These are phyloP conservation scores for Trifolium fragiferum DNA, from an alignment of 306 rosid species.

Conservation along the genomic window DNA sequence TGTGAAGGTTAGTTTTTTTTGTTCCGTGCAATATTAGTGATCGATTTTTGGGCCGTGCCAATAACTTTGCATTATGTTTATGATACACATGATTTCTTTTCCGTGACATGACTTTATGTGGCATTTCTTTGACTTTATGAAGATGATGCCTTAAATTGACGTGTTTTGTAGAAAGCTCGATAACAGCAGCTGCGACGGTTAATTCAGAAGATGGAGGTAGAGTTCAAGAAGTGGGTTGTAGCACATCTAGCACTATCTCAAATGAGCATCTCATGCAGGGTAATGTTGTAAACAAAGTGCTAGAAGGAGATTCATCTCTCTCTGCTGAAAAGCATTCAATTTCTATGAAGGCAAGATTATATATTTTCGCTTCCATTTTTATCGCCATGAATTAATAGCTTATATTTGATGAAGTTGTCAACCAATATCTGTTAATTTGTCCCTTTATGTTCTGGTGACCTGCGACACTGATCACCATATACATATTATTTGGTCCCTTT, in stretches of 20 bases:
- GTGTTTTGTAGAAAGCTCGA: constrained; percentile 46
- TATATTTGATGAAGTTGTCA: constrained; percentile 24
- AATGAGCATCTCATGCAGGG: constrained; percentile 43
- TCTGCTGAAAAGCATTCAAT: constrained; percentile 59
- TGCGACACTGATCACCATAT: not conserved
- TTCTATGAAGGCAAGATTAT: constrained; percentile 65
- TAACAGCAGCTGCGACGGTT: constrained; percentile 45
- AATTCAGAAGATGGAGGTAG: constrained; percentile 46
- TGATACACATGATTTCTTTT: constrained; percentile 10
- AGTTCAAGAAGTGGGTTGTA: constrained; percentile 49
- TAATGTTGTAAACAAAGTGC: constrained; percentile 39
- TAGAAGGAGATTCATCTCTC: constrained; percentile 55
- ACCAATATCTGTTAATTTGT: constrained; percentile 12
- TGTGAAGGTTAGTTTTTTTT: constrained; percentile 58
- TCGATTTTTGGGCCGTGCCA: constrained; percentile 5
- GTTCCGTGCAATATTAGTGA: not conserved
- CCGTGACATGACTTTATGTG: not conserved
- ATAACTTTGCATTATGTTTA: not conserved
- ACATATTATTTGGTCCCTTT: constrained; percentile 20
- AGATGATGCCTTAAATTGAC: constrained; percentile 13
- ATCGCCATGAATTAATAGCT: constrained; percentile 18
- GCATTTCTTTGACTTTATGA: constrained; percentile 11
- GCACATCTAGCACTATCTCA: constrained; percentile 48
- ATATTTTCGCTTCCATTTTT: constrained; percentile 27
- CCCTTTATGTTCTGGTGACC: constrained; percentile 12